phyloP scores from a whole-genome alignment of 805 yeast genomes.

The Torulaspora gathmanii region DNA sequence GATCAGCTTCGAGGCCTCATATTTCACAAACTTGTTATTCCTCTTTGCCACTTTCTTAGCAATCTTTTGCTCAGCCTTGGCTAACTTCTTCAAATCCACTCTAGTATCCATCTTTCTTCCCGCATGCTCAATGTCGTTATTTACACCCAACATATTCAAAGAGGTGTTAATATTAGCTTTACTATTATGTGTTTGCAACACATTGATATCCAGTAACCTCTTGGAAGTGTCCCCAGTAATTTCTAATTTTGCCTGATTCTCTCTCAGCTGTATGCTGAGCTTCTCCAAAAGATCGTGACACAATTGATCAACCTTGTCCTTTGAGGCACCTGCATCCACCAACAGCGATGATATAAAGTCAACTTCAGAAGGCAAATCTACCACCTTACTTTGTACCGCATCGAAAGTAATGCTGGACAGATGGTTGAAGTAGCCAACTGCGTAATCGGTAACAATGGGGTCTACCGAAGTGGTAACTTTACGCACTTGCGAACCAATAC shows the following conservation, averaged over 20 bases:
- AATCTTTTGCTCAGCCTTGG: constrained; percentile 94
- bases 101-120: constrained; percentile 90
- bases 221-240: constrained; percentile 84
- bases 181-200: constrained; percentile 55
- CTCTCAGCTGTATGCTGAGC: constrained; percentile 50
- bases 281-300: constrained; percentile 44
- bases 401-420: constrained; percentile 74
- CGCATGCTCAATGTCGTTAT: constrained; percentile 81
- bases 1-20: constrained; percentile 90
- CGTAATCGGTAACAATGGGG: constrained; percentile 80
- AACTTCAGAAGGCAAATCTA: constrained; percentile 66
- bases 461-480: constrained; percentile 85
- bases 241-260: constrained; percentile 67
- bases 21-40: constrained; percentile 73
- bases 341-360: constrained; percentile 60
- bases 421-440: constrained; percentile 85
- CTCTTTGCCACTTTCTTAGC: constrained; percentile 94
- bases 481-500: constrained; percentile 56
- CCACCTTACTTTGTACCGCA: constrained; percentile 69
- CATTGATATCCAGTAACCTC: constrained; percentile 73
- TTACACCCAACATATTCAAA: constrained; percentile 70
- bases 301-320: constrained; percentile 49
- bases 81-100: constrained; percentile 94
- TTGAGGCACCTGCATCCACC: constrained; percentile 77
- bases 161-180: constrained; percentile 73